Conservation (phyloP, 1,284 basidiomycete species). For the Cystobasidium sp. region DNA sequence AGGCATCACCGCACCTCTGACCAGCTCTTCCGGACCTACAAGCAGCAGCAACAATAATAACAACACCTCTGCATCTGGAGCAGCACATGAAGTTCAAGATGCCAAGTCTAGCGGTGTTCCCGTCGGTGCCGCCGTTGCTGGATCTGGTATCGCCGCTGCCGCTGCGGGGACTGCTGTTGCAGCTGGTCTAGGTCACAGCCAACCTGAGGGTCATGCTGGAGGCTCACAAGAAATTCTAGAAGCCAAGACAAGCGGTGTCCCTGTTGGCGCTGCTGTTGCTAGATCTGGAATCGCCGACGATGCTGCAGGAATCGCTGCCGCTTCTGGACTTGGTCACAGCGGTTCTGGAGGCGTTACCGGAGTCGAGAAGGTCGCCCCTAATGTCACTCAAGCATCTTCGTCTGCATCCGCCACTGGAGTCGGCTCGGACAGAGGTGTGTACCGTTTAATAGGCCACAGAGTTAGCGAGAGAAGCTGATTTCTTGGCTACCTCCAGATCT, state of each 20-base stretch:
- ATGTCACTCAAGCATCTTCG: constrained; percentile 19
- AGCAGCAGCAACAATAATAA: not conserved
- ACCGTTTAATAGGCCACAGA: not conserved
- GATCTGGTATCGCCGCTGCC: not conserved
- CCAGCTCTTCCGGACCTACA: not conserved
- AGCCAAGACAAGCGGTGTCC: constrained; percentile 8
- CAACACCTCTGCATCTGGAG: not conserved
- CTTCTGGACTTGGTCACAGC: constrained; percentile 26
- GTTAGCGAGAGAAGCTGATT: not conserved
- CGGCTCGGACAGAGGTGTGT: constrained; percentile 15
- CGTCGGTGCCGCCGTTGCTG: not conserved
- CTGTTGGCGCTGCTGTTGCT: constrained; percentile 5
- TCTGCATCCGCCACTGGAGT: not conserved
- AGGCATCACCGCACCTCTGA: not conserved
- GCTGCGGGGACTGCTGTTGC: not conserved
- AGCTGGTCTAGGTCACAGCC: constrained; percentile 1
- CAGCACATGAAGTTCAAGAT: constrained; percentile 6
- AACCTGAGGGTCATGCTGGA: not conserved
- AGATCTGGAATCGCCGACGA: constrained; percentile 12
- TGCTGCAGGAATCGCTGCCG: constrained; percentile 19
- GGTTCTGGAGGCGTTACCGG: constrained; percentile 27
- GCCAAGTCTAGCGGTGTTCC: constrained; percentile 20
- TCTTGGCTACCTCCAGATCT: not conserved
- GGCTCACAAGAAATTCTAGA: not conserved
- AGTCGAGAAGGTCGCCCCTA: constrained; percentile 38